Evolutionary conservation across 331 rosid genomes (phyloP), one percentile per base, ranked within the genome.

Genomic region (Acacia concinna): DNA sequence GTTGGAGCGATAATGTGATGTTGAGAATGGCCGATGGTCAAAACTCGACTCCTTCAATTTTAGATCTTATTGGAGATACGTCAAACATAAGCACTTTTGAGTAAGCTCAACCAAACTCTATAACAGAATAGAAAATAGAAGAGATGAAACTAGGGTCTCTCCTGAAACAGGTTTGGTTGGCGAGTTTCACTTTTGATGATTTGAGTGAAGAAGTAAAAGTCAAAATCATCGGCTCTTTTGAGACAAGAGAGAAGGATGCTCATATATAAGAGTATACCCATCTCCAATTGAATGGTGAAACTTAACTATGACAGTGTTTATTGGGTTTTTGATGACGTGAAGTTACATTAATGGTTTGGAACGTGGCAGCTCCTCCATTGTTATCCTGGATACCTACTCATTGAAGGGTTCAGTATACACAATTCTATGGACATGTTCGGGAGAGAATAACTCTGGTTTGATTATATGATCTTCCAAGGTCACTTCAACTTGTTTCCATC

Each of bases 231-330:
- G 18, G 81, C 85, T 63, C n/a, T n/a, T n/a, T n/a, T n/a, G n/a
- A n/a, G n/a, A n/a, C n/a, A n/a, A n/a, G n/a, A n/a, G n/a, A n/a
- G 34, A 51, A 82, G 69, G 27, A 74, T 21, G 12, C 81, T 54
- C 88, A 84, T 84, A 9, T n/a, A n/a, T n/a, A n/a, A 84, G 51
- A 30, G 85, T 38, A 67, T 76, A 84, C 34, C 86, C 90, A 84
- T 86, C 87, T 4, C 86, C 87, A 43, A 86, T 71, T 18, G 90
- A 65, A 71, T 84, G 90, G 71, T 86, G 90, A 71, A 84, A 21
- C 44, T 79, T 87, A 31, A 84, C 69, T 7, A 84, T 8, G 6
- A 84, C 0, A 6, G 52, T 65, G 25, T 49, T 73, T 1, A 86
- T 77, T 57, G 87, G 78, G 51, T 81, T 81, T 13, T 82, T 78